Evolutionary conservation across 2,329 filamentous ascomycete species (phyloP), one percentile per base, ranked within the genome.

Genomic region (Ophiobolus disseminans): DNA sequence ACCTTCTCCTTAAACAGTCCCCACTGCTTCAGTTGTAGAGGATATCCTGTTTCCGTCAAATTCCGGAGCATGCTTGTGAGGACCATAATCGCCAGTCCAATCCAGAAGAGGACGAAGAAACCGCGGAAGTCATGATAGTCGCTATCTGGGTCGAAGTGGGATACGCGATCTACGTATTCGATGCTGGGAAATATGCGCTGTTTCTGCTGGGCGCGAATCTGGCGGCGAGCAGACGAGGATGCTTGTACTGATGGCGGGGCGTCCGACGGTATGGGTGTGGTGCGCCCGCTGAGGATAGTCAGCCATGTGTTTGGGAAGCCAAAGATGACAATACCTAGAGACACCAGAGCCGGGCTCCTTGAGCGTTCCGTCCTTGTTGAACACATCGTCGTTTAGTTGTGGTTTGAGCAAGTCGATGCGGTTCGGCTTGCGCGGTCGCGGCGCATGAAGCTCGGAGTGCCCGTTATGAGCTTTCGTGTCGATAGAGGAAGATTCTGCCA

Each of bases 51-150:
- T 70, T 97, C 94, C 73, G 93, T 96, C 68, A 94, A 85, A 73
- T 96, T 97, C 65, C 93, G 86, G 66, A 97, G 76, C 80, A 91
- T 90, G n/a, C 90, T 90, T 2, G 93, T 97, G 55, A 96, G 87
- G 64, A 92, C 91, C 92, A 99, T 96, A 73, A 99, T 96, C 60
- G 90, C 90, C 50, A 99, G 80, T 8, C 91, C 91, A 58, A 99
- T 93, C 94, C 94, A 99, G 77, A 99, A 99, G 28, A 99, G 83
- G 44, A 94, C 90, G 77, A 97, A 99, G 82, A 99, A 99, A 69
- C 94, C 94, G 63, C 91, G 86, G 72, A 99, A 99, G 74, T 99
- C 91, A 66, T 86, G 86, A 72, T 97, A 92, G 66, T 96, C 91
- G 73, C 90, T 96, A 40, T 85, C 82, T 0, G 92, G 91, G 69